Evolutionary conservation across 805 yeast genomes (phyloP).

Genomic region (Metschnikowia reukaufii): DNA sequence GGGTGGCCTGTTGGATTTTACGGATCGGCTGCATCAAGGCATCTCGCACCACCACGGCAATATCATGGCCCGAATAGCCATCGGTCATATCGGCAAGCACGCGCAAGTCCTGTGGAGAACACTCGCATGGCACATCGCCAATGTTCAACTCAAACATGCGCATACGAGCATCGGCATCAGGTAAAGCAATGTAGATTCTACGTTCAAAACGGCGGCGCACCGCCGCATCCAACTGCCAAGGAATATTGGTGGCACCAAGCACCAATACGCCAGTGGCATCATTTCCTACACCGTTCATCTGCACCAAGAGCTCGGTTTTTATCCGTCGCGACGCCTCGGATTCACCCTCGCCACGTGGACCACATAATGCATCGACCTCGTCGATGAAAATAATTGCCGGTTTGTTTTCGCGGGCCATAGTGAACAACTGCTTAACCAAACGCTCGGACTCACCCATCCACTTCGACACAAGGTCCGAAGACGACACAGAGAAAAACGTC

Average conservation of each 20-base stretch:
- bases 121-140: constrained; percentile 82
- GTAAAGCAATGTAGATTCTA: constrained; percentile 91
- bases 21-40: constrained; percentile 98
- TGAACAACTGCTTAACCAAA: constrained; percentile 88
- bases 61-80: constrained; percentile 97
- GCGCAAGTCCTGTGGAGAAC: constrained; percentile 70
- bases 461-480: constrained; percentile 92
- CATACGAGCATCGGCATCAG: constrained; percentile 89
- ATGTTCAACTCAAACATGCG: constrained; percentile 93
- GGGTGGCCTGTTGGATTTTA: constrained; percentile 93
- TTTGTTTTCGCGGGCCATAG: constrained; percentile 94
- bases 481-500: constrained; percentile 93
- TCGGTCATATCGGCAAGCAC: constrained; percentile 89
- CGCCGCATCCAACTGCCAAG: constrained; percentile 98
- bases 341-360: constrained; percentile 97
- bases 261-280: constrained; percentile 91
- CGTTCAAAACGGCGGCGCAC: constrained; percentile 94
- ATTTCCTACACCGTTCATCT: constrained; percentile 98
- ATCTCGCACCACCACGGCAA: constrained; percentile 94
- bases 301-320: constrained; percentile 92
- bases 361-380: constrained; percentile 97
- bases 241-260: constrained; percentile 96
- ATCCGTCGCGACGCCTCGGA: constrained; percentile 95
- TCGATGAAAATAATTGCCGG: constrained; percentile 96
- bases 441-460: constrained; percentile 99